A percentile compares a stretch with the other conserved stretches of the same genome.
These are phyloP conservation scores for Arachnomyces sp. DNA, from an alignment of 2,329 filamentous ascomycete genomes.

Conservation along the genomic window DNA sequence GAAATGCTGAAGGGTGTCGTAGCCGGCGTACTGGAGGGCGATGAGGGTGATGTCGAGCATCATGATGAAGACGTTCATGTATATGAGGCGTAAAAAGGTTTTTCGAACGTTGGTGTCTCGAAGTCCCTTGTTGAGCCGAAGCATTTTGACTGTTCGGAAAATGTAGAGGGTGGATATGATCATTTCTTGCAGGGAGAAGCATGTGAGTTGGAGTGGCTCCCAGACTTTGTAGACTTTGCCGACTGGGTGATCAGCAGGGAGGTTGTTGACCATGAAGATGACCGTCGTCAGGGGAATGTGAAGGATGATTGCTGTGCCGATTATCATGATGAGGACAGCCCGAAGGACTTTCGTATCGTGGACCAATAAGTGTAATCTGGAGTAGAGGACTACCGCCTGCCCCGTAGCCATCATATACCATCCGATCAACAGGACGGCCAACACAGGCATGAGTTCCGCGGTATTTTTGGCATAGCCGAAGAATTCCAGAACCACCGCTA, in stretches of 20 bases:
- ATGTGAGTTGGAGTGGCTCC: conserved; percentile 42
- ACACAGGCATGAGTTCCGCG: no score
- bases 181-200: conserved; percentile 43
- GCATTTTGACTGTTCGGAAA: conserved; percentile 37
- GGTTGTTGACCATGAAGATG: conserved; percentile 23
- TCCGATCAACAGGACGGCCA: no score
- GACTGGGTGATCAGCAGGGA: conserved; percentile 19
- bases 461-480: no score
- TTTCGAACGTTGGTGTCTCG: conserved; percentile 14
- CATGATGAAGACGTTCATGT: conserved; percentile 27
- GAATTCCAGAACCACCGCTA: no score
- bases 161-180: conserved; percentile 42
- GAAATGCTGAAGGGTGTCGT: conserved; percentile 21
- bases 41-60: conserved; percentile 22
- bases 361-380: conserved; percentile 31
- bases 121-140: conserved; percentile 22
- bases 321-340: conserved; percentile 30
- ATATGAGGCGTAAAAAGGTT: conserved; percentile 27
- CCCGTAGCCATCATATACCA: conserved; percentile 32
- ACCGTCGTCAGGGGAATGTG: conserved; percentile 29
- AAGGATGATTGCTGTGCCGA: conserved; percentile 26
- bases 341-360: conserved; percentile 21
- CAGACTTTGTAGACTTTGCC: conserved; percentile 26
- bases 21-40: conserved; percentile 20
- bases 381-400: conserved; percentile 34